Base-by-base conservation (phyloP, 768 basidiomycete genomes). In the Trichaptum fuscoviolaceum region DNA sequence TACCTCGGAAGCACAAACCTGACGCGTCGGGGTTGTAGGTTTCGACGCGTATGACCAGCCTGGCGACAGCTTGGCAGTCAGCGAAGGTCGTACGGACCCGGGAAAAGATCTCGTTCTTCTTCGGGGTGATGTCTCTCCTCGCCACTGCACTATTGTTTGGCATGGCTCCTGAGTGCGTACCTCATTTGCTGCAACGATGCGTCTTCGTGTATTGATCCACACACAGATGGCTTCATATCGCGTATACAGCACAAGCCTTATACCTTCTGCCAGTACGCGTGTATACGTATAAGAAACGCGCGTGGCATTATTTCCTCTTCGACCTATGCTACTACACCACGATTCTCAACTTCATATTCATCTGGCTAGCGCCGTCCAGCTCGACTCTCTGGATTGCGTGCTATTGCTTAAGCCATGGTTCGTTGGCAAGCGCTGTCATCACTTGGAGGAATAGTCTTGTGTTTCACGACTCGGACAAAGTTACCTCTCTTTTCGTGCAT, bases 361-460 rank as follows among this genome's bases (percentile, higher is more conserved):
- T 99, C 71, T 99, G 96, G 96, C 71, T 94, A 59, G 79, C 96
- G 68, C 96, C 97, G 0, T 79, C 81, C 5, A 94, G 84, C 66
- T 80, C 89, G 7, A 80, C 85, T 1, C 82, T 99, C 20, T 98
- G 96, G 77, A 85, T 93, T 63, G 93, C 95, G 4, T 96, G 93
- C 73, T 99, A 97, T 73, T 92, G 93, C 70, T 84, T 99, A 26
- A 92, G 94, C 0, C 90, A 97, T 74, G 97, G 95, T 0, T 86
- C 92, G 0, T 84, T 97, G 35, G 96, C 93, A 0, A 93, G 92
- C 63, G 96, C 96, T 0, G 95, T 99, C 62, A 93, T 98, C 70
- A 98, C 96, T 10, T 99, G 97, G 97, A 85, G 97, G 68, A 99
- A 99, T 73, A 96, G 93, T 70, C 87, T 99, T 25, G 97, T 99